These are phyloP conservation scores for Tolypocladium album DNA, from an alignment of 2,329 filamentous ascomycete genomes.

Conservation along the genomic window DNA sequence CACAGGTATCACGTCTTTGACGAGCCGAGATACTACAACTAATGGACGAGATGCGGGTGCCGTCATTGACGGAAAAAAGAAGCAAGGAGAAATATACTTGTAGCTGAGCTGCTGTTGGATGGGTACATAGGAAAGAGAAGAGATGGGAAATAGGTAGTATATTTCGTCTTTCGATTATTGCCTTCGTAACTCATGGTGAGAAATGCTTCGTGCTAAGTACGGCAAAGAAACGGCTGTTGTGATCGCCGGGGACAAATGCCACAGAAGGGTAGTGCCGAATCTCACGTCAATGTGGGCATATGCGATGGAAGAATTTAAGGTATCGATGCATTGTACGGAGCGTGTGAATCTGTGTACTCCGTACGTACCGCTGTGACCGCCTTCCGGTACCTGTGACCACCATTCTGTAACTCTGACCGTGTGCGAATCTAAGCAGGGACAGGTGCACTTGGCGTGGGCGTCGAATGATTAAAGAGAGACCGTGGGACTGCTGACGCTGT, in stretches of 20 bases:
- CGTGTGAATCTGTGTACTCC: too few species aligned
- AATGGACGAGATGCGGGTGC: constrained; percentile 1
- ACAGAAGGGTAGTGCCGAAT: neutral
- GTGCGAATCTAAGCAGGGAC: neutral
- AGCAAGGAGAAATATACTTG: neutral
- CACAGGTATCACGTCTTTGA: constrained; percentile 94
- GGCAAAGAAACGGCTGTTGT: too few species aligned
- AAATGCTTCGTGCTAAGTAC: too few species aligned
- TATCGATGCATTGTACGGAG: too few species aligned
- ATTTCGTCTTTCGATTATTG: neutral
- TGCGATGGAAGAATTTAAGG: too few species aligned
- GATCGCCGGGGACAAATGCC: too few species aligned
- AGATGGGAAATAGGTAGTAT: neutral
- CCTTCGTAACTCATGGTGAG: neutral
- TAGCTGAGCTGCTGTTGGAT: neutral
- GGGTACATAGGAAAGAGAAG: neutral
- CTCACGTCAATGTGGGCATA: neutral
- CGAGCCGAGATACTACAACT: constrained; percentile 65
- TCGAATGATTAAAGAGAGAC: neutral
- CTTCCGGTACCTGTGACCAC: too few species aligned
- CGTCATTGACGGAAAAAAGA: neutral
- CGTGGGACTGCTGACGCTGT: neutral
- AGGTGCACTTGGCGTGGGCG: neutral
- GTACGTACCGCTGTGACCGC: too few species aligned
- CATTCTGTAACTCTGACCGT: too few species aligned